These are phyloP conservation scores for Phlebiopsis gigantea DNA, from an alignment of 768 basidiomycete genomes.

Conservation along the genomic window DNA sequence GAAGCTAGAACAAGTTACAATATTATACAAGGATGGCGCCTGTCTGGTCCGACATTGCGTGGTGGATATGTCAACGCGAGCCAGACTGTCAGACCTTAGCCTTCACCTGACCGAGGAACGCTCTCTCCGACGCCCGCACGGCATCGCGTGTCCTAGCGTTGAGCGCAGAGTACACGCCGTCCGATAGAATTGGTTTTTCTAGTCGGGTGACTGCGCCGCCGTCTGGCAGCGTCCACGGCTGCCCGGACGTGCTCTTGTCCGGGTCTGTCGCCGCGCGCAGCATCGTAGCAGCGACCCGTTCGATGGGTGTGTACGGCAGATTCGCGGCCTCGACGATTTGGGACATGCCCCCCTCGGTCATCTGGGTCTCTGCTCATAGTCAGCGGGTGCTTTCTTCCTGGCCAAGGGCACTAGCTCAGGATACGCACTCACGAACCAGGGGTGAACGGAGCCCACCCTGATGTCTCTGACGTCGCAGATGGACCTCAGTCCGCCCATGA, in stretches of 20 bases:
- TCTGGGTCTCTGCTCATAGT: slow-evolving; percentile 5
- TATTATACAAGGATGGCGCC: too few species aligned
- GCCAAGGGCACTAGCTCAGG: not conserved
- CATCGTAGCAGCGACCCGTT: slow-evolving; percentile 27
- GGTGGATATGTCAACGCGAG: too few species aligned
- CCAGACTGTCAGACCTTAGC: not conserved
- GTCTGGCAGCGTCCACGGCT: slow-evolving; percentile 26
- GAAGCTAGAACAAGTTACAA: too few species aligned
- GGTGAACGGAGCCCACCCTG: slow-evolving; percentile 24
- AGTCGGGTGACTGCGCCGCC: slow-evolving; percentile 24
- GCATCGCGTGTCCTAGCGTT: not conserved
- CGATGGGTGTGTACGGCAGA: slow-evolving; percentile 24
- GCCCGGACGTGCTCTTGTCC: slow-evolving; percentile 20
- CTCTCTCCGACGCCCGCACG: not conserved
- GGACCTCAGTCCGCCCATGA: slow-evolving; percentile 21
- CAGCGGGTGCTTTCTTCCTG: slow-evolving; percentile 13
- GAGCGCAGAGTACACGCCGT: slow-evolving; percentile 20
- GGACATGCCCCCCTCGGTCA: not conserved
- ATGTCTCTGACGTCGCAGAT: slow-evolving; percentile 15
- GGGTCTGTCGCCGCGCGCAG: slow-evolving; percentile 25
- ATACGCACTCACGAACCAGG: slow-evolving; percentile 26
- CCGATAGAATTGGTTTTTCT: slow-evolving; percentile 16
- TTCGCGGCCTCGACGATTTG: slow-evolving; percentile 7
- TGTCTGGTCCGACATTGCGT: too few species aligned
- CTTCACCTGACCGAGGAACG: not conserved